Evolutionary conservation across 169 alveolate species (phyloP).

Genomic region (Plasmodium vivax): DNA sequence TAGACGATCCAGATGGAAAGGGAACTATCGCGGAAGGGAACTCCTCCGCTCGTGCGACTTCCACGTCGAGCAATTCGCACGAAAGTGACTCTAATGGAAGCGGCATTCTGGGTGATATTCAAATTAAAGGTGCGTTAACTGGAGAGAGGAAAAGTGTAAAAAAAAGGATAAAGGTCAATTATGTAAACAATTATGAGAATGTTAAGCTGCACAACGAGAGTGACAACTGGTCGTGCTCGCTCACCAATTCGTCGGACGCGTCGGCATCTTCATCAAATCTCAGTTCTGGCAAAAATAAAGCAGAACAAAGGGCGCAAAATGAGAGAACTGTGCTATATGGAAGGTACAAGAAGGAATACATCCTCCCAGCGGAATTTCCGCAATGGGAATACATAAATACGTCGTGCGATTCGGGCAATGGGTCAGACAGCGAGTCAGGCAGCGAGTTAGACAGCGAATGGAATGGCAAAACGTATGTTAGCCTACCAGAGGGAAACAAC

Average conservation of each 20-base stretch:
- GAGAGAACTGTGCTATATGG: neutral
- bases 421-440: constrained; percentile 23
- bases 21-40: neutral
- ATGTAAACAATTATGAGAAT: neutral
- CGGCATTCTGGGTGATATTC: neutral
- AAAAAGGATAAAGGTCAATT: constrained; percentile 11
- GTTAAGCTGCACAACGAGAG: neutral
- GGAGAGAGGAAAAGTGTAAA: neutral
- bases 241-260: neutral
- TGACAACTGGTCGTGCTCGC: neutral
- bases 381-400: constrained; percentile 31
- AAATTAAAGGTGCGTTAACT: neutral
- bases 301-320: neutral
- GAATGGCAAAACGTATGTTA: constrained; percentile 1
- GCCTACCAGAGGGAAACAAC: neutral
- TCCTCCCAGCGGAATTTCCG: neutral
- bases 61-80: neutral
- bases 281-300: neutral
- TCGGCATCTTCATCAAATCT: constrained; percentile 1
- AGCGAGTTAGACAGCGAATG: constrained; percentile 31
- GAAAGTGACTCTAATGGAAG: neutral
- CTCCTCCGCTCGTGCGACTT: neutral
- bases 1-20: neutral
- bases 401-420: constrained; percentile 30
- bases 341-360: neutral